A percentile compares a stretch with the other conserved stretches of the same genome.
Conservation (phyloP, 2,329 filamentous ascomycete genomes). For the Colletotrichum godetiae region DNA sequence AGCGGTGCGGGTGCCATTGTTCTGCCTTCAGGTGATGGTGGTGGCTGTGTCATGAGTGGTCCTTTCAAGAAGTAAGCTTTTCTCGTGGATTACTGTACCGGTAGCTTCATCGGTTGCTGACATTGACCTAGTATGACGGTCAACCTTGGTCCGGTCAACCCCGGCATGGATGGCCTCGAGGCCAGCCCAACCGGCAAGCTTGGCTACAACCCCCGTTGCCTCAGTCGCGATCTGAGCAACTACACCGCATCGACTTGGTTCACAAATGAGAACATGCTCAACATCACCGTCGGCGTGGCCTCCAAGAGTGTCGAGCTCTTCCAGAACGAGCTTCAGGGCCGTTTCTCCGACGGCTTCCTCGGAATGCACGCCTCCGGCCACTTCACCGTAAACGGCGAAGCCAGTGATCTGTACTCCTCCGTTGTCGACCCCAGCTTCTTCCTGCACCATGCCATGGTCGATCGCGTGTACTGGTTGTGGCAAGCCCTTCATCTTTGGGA, state of each 20-base stretch:
- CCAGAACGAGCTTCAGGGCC: slow-evolving; percentile 45
- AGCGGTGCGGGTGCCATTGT: slow-evolving; percentile 40
- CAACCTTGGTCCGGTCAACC: slow-evolving; percentile 44
- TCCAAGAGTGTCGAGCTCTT: slow-evolving; percentile 38
- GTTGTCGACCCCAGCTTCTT: slow-evolving; percentile 41
- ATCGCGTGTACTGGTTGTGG: slow-evolving; percentile 44
- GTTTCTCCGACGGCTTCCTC: slow-evolving; percentile 41
- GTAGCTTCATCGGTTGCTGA: too few species aligned
- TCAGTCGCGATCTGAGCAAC: slow-evolving; percentile 44
- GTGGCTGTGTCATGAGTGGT: slow-evolving; percentile 47
- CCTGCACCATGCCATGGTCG: slow-evolving; percentile 41
- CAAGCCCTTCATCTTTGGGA: slow-evolving; percentile 37
- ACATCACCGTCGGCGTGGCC: slow-evolving; percentile 39
- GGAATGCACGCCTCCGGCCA: slow-evolving; percentile 42
- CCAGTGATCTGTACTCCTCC: slow-evolving; percentile 39
- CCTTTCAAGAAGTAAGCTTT: slow-evolving; percentile 45
- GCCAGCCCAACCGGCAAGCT: slow-evolving; percentile 15
- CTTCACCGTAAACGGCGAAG: slow-evolving; percentile 41
- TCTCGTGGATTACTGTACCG: too few species aligned
- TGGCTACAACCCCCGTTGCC: slow-evolving; percentile 45
- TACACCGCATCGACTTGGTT: slow-evolving; percentile 36
- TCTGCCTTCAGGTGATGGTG: slow-evolving; percentile 48
- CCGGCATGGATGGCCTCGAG: slow-evolving; percentile 29
- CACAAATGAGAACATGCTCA: slow-evolving; percentile 39
- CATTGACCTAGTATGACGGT: slow-evolving; percentile 36